Evolutionary conservation across 139 green algal species (phyloP), one percentile per base, ranked within the genome.

Genomic region (Helicosporidium sp.): DNA sequence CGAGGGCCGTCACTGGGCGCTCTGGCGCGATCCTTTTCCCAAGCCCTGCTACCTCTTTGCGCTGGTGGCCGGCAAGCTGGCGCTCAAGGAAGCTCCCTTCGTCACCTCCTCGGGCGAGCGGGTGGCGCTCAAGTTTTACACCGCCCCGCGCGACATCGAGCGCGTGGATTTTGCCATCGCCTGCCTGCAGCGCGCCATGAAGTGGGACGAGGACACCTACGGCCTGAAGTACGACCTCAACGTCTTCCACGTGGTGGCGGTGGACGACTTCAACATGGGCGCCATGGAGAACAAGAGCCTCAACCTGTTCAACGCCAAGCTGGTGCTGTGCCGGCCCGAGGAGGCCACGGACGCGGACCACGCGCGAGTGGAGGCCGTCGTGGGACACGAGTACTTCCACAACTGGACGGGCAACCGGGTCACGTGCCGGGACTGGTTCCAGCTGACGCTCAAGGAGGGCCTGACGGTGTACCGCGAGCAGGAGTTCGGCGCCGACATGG

Each of bases 1-100:
- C 4, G 51, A 67, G 74, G 48, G 10, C 10, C 31, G 10, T 37
- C 74, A 83, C 58, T 83, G 64, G 43, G 55, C 70, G 3, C 55
- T 85, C 48, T 87, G 79, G 65, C 72, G 84, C 35, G 89, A 99
- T 71, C 89, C 89, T 13, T 96, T 76, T 59, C 55, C 51, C 27
- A 99, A 99, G 75, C 89, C 89, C 13, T 92, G 70, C 68, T 99
- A 99, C 69, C 75, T 99, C 43, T 99, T 99, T 72, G 89, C 89
- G 3, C 69, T 99, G 41, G 87, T 99, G 23, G 89, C 89, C 2
- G 89, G 89, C 23, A 65, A 88, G 58, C 69, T 97, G 35, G 63
- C 57, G 4, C 61, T 78, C 55, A 73, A 79, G 35, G 75, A 94
- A 60, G 75, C 90, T 57, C 69, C 22, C 18, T 96, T 85, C 68